Base-by-base conservation (phyloP, 768 basidiomycete species). In the Hysterangium stoloniferum region DNA sequence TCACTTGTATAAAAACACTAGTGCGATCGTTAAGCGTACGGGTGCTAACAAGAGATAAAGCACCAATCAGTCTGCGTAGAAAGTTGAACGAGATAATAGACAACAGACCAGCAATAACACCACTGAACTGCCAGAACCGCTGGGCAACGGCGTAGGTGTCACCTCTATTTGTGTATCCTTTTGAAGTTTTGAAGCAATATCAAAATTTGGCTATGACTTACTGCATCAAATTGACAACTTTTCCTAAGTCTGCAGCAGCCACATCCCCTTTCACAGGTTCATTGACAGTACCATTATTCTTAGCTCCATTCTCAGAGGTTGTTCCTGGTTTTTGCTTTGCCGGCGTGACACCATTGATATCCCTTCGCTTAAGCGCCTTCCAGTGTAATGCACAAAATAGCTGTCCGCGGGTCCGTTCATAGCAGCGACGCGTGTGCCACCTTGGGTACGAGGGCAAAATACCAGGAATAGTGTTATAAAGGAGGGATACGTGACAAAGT, bases 191-290 rank as follows among this genome's bases (percentile, higher is more conserved):
- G 29, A 45, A 13, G 33, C 15, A 44, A n/a, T 56, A 43, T n/a
- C n/a, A n/a, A n/a, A n/a, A n/a, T n/a, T n/a, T n/a, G n/a, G n/a
- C n/a, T n/a, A n/a, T n/a, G 34, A 69, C 76, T 43, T 52, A 84
- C 82, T 82, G 80, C 82, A 86, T 86, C 32, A 86, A 67, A 59
- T 86, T 84, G 6, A 84, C 76, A 27, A 86, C 81, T 61, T 79
- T 81, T 4, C 81, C 81, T n/a, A 85, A 65, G 56, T 82, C 79
- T 2, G 80, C 80, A 54, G 58, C 59, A 8, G 42, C 24, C 24
- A 22, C 44, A 22, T 48, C 25, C 33, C 31, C 53, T 11, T 19
- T 66, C 1, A 63, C 68, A 43, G 70, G n/a, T n/a, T 65, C 13
- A 59, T 69, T 12, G 69, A 66, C 1, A 53, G 50, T 19, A 60